A percentile compares a stretch with the other conserved stretches of the same genome.
phyloP scores from a whole-genome alignment of 2,329 filamentous ascomycete genomes.

The Plenodomus lindquistii region DNA sequence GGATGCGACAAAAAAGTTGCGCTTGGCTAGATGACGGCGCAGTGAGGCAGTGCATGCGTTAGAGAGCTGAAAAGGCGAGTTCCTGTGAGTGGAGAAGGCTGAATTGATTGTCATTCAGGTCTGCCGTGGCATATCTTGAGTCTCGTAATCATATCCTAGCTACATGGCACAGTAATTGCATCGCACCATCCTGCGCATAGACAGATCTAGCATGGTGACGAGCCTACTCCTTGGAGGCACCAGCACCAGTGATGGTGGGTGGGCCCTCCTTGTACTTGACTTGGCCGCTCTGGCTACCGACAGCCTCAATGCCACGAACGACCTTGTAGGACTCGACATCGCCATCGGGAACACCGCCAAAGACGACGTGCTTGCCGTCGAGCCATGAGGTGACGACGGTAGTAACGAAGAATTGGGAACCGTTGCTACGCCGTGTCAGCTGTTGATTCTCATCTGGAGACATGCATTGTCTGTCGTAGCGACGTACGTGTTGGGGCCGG shows the following conservation, averaged over 20 bases:
- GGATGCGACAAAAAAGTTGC: slow-evolving; percentile 17
- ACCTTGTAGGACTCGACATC: slow-evolving; percentile 58
- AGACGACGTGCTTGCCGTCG: slow-evolving; percentile 81
- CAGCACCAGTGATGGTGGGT: slow-evolving; percentile 58
- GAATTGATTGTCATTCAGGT: too few relatives aligned
- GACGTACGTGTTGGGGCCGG: slow-evolving; percentile 84
- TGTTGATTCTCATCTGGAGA: too few relatives aligned
- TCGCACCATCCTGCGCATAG: too few relatives aligned
- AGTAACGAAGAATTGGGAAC: slow-evolving; percentile 75
- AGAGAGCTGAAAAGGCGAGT: too few relatives aligned
- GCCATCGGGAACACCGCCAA: slow-evolving; percentile 69
- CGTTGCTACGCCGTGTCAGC: slow-evolving; percentile 57
- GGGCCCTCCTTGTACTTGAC: slow-evolving; percentile 56
- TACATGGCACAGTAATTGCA: too few relatives aligned
- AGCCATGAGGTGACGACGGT: slow-evolving; percentile 70
- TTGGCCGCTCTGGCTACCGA: slow-evolving; percentile 58
- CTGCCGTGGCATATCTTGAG: too few relatives aligned
- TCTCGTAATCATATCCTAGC: too few relatives aligned
- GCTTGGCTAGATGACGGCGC: background rate
- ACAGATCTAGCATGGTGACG: too few relatives aligned
- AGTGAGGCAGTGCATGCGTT: background rate
- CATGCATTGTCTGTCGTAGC: too few relatives aligned
- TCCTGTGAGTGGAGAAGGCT: too few relatives aligned
- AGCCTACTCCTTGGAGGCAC: slow-evolving; percentile 33
- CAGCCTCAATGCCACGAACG: slow-evolving; percentile 63